phyloP scores from a whole-genome alignment of 345 rosid genomes.

The Rhodamnia rubescens region DNA sequence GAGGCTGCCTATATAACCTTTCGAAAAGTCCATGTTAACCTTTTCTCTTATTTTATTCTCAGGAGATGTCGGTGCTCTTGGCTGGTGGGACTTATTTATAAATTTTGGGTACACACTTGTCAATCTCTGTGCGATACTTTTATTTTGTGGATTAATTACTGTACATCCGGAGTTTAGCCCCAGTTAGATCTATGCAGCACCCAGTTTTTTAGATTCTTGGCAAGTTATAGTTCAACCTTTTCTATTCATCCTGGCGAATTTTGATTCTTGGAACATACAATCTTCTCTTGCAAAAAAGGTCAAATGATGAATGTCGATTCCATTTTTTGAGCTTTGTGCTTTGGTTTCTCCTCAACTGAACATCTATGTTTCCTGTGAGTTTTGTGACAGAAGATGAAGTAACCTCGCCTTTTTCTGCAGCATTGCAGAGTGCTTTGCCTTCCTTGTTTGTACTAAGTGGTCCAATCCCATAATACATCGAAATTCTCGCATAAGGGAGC shows the following conservation, averaged over 20 bases:
- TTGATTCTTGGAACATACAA: neutral
- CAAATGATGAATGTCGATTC: neutral
- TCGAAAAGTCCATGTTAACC: neutral
- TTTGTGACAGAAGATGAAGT: neutral
- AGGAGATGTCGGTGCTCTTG: slow-evolving; percentile 88
- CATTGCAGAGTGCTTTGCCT: slow-evolving; percentile 92
- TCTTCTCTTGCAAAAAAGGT: neutral
- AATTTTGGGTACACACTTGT: slow-evolving; percentile 53
- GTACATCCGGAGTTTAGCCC: neutral
- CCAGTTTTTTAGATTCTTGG: neutral
- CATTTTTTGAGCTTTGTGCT: neutral
- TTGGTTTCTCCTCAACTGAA: neutral
- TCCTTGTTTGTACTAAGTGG: slow-evolving; percentile 93
- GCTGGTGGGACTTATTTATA: slow-evolving; percentile 96
- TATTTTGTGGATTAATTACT: neutral
- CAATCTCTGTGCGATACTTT: neutral
- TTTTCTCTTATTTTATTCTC: slow-evolving; percentile 3
- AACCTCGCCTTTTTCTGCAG: slow-evolving; percentile 22
- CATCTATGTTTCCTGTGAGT: neutral
- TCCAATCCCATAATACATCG: slow-evolving; percentile 86
- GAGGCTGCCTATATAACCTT: neutral
- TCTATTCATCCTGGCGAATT: neutral
- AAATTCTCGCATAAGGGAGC: slow-evolving; percentile 35
- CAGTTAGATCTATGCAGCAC: neutral
- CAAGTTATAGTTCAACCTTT: neutral